phyloP scores from a whole-genome alignment of 2,329 filamentous ascomycete species.

The Lachnellula cervina region DNA sequence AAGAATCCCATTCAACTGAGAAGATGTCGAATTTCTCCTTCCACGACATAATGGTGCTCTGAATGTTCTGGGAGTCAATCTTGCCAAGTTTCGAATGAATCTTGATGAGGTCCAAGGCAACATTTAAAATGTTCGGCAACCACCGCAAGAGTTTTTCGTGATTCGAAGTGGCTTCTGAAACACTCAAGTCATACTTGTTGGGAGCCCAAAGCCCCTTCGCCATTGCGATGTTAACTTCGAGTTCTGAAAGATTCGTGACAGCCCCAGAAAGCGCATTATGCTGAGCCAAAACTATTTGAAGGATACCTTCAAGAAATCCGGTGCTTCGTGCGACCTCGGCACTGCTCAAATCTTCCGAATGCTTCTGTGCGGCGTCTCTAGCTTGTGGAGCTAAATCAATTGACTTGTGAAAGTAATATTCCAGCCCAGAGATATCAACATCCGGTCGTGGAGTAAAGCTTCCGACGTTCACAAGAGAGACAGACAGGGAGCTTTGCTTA shows the following conservation, averaged over 20 bases:
- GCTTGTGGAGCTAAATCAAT: conserved; percentile 68
- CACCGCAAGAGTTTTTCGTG: conserved; percentile 43
- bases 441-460: conserved; percentile 30
- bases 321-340: conserved; percentile 75
- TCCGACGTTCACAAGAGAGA: conserved; percentile 59
- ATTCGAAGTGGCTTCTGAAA: conserved; percentile 13
- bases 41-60: conserved; percentile 46
- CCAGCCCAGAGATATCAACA: conserved; percentile 40
- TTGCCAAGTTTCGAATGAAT: conserved; percentile 62
- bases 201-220: conserved; percentile 40
- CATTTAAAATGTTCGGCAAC: conserved; percentile 63
- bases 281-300: conserved; percentile 61
- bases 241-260: conserved; percentile 8
- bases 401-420: conserved; percentile 75
- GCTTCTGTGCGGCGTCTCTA: conserved; percentile 62
- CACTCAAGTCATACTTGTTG: conserved; percentile 18
- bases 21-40: conserved; percentile 43
- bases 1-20: conserved; percentile 36
- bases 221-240: conserved; percentile 24
- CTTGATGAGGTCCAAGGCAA: conserved; percentile 56
- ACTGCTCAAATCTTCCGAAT: conserved; percentile 78
- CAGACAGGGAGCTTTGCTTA: conserved; percentile 66
- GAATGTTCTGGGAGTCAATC: conserved; percentile 41
- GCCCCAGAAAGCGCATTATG: conserved; percentile 35
- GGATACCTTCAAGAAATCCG: conserved; percentile 80